Conservation (phyloP, 192 early-diverging fungal genomes). For the Umbelopsis ramanniana region DNA sequence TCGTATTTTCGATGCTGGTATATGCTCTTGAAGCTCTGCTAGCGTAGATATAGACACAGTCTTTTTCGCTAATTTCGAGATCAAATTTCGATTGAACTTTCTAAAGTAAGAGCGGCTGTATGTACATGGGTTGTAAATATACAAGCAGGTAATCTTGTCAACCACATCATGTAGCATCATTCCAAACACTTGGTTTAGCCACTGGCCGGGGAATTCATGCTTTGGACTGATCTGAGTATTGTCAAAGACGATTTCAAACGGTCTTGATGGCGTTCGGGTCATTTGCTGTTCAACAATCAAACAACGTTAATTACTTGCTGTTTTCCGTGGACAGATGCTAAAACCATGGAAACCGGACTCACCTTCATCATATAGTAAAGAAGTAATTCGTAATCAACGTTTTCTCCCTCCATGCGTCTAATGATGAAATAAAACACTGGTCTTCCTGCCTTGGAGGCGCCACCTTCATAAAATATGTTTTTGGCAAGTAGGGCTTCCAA, state of each 20-base stretch:
- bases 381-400: conserved; percentile 81
- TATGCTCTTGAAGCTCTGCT: conserved; percentile 64
- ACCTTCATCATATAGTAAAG: conserved; percentile 73
- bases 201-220: conserved; percentile 68
- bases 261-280: conserved; percentile 50
- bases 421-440: conserved; percentile 88
- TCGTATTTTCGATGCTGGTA: conserved; percentile 61
- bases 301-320: too few species aligned
- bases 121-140: conserved; percentile 73
- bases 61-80: conserved; percentile 48
- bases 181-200: conserved; percentile 60
- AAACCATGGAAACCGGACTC: conserved; percentile 12
- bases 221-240: conserved; percentile 63
- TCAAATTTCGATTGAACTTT: conserved; percentile 24
- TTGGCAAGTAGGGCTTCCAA: conserved; percentile 64
- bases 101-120: conserved; percentile 59
- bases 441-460: conserved; percentile 63
- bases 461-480: conserved; percentile 79
- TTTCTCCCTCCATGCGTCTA: conserved; percentile 67
- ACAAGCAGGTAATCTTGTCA: conserved; percentile 57
- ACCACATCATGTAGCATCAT: conserved; percentile 57
- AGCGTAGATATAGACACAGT: conserved; percentile 60
- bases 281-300: conserved; percentile 41
- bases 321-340: too few species aligned
- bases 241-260: conserved; percentile 74